These are phyloP conservation scores for Xylaria sp. DNA, from an alignment of 2,329 filamentous ascomycete species.

Conservation along the genomic window DNA sequence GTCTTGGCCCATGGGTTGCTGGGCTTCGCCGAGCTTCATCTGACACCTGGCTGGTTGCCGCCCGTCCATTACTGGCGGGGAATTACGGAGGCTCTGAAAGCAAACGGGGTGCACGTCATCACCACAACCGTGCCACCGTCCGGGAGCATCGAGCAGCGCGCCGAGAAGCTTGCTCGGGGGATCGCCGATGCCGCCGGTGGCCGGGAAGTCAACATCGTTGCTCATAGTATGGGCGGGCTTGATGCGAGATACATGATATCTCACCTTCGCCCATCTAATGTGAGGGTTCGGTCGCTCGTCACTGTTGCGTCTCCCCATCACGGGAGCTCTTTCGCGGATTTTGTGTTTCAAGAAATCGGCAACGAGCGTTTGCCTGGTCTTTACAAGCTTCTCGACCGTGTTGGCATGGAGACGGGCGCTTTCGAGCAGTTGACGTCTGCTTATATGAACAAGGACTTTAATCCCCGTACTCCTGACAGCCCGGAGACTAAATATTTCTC, in stretches of 20 bases:
- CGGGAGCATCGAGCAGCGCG: slow-evolving; percentile 68
- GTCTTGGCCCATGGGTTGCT: slow-evolving; percentile 73
- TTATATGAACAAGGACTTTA: slow-evolving; percentile 70
- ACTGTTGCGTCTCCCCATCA: slow-evolving; percentile 67
- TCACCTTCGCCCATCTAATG: slow-evolving; percentile 58
- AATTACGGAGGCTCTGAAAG: slow-evolving; percentile 66
- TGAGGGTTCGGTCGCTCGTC: slow-evolving; percentile 62
- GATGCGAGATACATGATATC: slow-evolving; percentile 74
- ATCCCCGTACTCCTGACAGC: slow-evolving; percentile 65
- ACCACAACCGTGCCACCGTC: slow-evolving; percentile 70
- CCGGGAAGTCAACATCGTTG: slow-evolving; percentile 78
- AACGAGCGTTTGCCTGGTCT: slow-evolving; percentile 62
- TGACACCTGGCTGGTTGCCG: slow-evolving; percentile 61
- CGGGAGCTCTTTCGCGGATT: slow-evolving; percentile 66
- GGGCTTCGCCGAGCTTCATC: slow-evolving; percentile 68
- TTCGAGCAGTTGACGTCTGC: slow-evolving; percentile 68
- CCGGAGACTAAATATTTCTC: slow-evolving; percentile 68
- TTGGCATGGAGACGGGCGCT: slow-evolving; percentile 67
- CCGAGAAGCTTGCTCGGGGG: slow-evolving; percentile 64
- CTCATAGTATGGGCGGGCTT: slow-evolving; percentile 74
- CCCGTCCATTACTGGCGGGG: slow-evolving; percentile 72
- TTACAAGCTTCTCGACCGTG: slow-evolving; percentile 61
- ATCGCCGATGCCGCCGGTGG: slow-evolving; percentile 60
- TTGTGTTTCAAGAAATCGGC: slow-evolving; percentile 60
- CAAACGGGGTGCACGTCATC: slow-evolving; percentile 65